Evolutionary conservation across 805 yeast species (phyloP).

Genomic region (Candida silvatica): DNA sequence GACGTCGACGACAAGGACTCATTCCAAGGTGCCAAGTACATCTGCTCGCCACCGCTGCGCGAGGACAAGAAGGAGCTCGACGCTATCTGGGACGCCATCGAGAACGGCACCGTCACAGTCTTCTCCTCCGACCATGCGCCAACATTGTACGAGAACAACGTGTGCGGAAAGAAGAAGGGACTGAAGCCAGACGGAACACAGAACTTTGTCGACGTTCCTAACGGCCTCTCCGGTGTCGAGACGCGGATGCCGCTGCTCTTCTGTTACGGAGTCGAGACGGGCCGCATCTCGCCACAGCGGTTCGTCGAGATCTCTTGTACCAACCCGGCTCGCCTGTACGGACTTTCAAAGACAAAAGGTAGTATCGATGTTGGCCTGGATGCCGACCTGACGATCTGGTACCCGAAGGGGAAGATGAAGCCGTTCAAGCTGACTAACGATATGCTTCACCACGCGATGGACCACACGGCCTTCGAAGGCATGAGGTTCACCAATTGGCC

Average conservation of each 20-base stretch:
- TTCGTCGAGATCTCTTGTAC: constrained; percentile 37
- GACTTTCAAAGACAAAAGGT: constrained; percentile 33
- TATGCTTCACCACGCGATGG: constrained; percentile 29
- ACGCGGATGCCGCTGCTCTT: constrained; percentile 35
- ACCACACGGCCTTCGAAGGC: constrained; percentile 32
- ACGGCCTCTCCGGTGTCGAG: constrained; percentile 42
- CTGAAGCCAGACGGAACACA: constrained; percentile 28
- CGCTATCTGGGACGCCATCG: constrained; percentile 36
- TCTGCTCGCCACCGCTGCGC: constrained; percentile 43
- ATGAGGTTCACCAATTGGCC: constrained; percentile 37
- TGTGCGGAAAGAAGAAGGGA: constrained; percentile 34
- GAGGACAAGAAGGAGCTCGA: constrained; percentile 29
- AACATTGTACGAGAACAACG: constrained; percentile 28
- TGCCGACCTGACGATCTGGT: constrained; percentile 42
- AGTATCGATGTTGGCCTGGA: constrained; percentile 36
- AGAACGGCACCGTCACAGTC: constrained; percentile 39
- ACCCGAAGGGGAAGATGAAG: constrained; percentile 27
- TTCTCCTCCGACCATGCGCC: constrained; percentile 41
- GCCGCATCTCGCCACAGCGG: constrained; percentile 30
- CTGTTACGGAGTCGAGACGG: constrained; percentile 34
- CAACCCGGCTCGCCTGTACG: constrained; percentile 39
- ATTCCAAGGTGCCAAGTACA: constrained; percentile 40
- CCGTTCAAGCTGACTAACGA: constrained; percentile 20
- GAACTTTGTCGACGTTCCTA: constrained; percentile 35
- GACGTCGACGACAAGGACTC: constrained; percentile 21